phyloP scores from a whole-genome alignment of 2,329 filamentous ascomycete species.

The Waltergamsia citrina region DNA sequence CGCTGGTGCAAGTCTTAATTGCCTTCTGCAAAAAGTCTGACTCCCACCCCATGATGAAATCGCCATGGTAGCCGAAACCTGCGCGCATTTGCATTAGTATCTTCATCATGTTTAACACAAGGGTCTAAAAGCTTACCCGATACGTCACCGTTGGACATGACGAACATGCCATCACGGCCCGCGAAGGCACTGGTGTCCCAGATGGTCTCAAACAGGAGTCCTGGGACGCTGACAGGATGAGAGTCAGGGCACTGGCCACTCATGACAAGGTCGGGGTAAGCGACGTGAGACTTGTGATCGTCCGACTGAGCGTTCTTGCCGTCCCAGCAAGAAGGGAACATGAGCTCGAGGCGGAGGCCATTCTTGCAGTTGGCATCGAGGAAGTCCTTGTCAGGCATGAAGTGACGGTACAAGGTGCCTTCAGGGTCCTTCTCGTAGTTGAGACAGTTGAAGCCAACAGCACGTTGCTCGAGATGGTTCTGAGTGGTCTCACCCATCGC shows the following conservation, averaged over 20 bases:
- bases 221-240: slow-evolving; percentile 59
- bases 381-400: slow-evolving; percentile 68
- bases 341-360: slow-evolving; percentile 73
- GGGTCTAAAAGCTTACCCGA: slow-evolving; percentile 41
- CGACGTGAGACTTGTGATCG: slow-evolving; percentile 58
- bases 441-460: slow-evolving; percentile 90
- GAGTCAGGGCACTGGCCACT: slow-evolving; percentile 64
- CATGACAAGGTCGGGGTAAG: slow-evolving; percentile 70
- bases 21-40: slow-evolving; percentile 57
- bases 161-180: slow-evolving; percentile 56
- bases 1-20: slow-evolving; percentile 66
- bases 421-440: slow-evolving; percentile 64
- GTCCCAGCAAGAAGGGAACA: slow-evolving; percentile 89
- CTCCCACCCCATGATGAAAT: slow-evolving; percentile 77
- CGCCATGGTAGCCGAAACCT: slow-evolving; percentile 70
- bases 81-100: slow-evolving; percentile 4
- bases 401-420: slow-evolving; percentile 70
- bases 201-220: slow-evolving; percentile 80
- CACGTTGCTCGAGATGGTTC: slow-evolving; percentile 63
- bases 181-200: slow-evolving; percentile 63
- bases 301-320: slow-evolving; percentile 45
- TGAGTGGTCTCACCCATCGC: slow-evolving; percentile 55
- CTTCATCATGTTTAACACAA: background rate
- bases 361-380: slow-evolving; percentile 75
- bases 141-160: slow-evolving; percentile 69